A percentile compares a stretch with the other conserved stretches of the same genome.
These are phyloP conservation scores for Xylaria multiplex DNA, from an alignment of 2,329 filamentous ascomycete genomes.

Conservation along the genomic window DNA sequence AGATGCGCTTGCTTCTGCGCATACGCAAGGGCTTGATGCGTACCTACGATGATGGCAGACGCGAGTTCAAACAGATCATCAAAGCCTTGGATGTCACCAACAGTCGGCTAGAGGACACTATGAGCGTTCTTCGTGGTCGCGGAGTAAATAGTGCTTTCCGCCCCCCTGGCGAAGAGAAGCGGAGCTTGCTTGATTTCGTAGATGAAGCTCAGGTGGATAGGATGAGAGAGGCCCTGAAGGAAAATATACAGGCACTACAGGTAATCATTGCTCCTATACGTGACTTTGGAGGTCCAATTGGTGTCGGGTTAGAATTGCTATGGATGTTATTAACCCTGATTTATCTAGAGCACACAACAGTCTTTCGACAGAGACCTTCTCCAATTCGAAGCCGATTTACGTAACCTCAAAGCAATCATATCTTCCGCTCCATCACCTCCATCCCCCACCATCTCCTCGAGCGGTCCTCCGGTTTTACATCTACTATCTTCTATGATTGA, in stretches of 20 bases:
- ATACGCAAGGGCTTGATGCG: slow-evolving; percentile 62
- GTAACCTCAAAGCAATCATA: slow-evolving; percentile 69
- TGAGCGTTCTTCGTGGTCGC: slow-evolving; percentile 71
- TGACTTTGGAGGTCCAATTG: neutral
- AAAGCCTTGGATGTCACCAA: slow-evolving; percentile 74
- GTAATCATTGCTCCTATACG: slow-evolving; percentile 50
- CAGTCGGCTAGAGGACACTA: slow-evolving; percentile 70
- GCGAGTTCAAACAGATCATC: slow-evolving; percentile 70
- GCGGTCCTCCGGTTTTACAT: slow-evolving; percentile 58
- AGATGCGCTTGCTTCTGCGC: slow-evolving; percentile 62
- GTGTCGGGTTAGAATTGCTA: neutral
- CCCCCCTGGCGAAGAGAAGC: slow-evolving; percentile 65
- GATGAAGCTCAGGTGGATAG: slow-evolving; percentile 75
- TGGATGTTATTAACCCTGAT: slow-evolving; percentile 26
- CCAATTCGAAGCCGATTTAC: slow-evolving; percentile 79
- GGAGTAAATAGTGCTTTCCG: slow-evolving; percentile 72
- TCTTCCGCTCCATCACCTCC: slow-evolving; percentile 52
- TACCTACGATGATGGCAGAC: slow-evolving; percentile 67
- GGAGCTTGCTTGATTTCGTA: slow-evolving; percentile 78
- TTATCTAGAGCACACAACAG: slow-evolving; percentile 67
- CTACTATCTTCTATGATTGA: slow-evolving; percentile 72
- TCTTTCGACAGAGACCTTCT: slow-evolving; percentile 81
- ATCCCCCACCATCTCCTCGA: slow-evolving; percentile 51
- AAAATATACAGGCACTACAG: slow-evolving; percentile 76
- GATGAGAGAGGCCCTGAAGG: slow-evolving; percentile 73